Evolutionary conservation across 106 monocot genomes (phyloP), one percentile per base, ranked within the genome.

Genomic region (Cymbidium sinense): DNA sequence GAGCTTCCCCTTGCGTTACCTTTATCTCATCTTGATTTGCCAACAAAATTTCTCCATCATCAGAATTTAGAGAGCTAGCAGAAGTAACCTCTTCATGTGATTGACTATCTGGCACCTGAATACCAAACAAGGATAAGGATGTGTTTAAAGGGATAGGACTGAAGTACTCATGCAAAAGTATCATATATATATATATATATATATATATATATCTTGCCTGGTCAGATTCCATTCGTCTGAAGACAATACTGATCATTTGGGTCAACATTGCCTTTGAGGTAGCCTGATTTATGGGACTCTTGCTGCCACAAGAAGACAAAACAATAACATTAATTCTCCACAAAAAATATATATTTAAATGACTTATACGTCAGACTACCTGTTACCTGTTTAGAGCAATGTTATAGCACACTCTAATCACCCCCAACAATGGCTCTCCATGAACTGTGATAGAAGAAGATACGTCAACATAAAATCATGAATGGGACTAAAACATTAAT

Each of bases 201-300:
- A 33, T 39, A 80, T 44, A 34, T 12, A 41, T 51, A 15, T 39
- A 28, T 79, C 73, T 69, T 75, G 92, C 98, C 88, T 87, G 87
- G 78, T 92, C 94, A 73, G 89, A 85, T 83, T 99, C 98, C 98
- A 99, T 99, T 75, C 98, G 75, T 80, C 94, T 82, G 54, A 99
- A 92, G 43, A 87, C 58, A 70, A 94, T 94, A 75, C 90, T 99
- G 70, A 99, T 92, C 88, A 94, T 99, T 81, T 99, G 98, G 64
- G 94, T 99, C 82, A 99, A 76, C 94, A 94, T 99, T 77, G 98
- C 98, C 75, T 90, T 99, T 73, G 98, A 90, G 64, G 98, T 99
- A 67, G 88, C 92, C 85, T 94, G 98, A 84, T 99, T 99, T 72
- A 99, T 82, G 70, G 90, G 92, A 81, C 89, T 99, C 89, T 99